A percentile compares a stretch with the other conserved stretches of the same genome.
Evolutionary conservation across 352 stramenopile species (phyloP).

Genomic region (Pythium myriotylum): DNA sequence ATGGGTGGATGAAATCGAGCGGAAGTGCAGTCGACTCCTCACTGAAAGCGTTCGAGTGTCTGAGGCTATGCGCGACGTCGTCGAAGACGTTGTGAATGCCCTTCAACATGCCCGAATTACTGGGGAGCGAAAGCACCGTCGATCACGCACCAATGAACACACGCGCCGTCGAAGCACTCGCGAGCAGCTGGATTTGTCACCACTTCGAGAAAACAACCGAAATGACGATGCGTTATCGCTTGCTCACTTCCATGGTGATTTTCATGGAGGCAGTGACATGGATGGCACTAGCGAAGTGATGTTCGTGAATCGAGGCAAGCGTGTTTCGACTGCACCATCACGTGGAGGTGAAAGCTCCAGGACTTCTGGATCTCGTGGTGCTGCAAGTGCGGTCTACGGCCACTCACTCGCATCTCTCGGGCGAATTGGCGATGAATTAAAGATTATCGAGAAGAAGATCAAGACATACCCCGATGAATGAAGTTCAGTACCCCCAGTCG

Average conservation of each 20-base stretch:
- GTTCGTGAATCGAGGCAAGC: constrained; percentile 42
- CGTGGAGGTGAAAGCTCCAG: constrained; percentile 28
- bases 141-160: constrained; percentile 26
- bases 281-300: constrained; percentile 27
- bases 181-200: constrained; percentile 9
- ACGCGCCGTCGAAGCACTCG: constrained; percentile 26
- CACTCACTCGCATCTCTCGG: constrained; percentile 59
- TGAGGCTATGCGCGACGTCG: constrained; percentile 51
- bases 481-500: neutral
- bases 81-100: constrained; percentile 46
- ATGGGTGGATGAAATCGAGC: constrained; percentile 65
- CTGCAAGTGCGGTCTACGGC: constrained; percentile 40
- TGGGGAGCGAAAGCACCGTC: constrained; percentile 38
- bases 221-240: constrained; percentile 27
- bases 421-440: constrained; percentile 63
- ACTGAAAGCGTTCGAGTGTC: constrained; percentile 60
- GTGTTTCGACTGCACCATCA: constrained; percentile 23
- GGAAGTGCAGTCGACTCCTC: constrained; percentile 53
- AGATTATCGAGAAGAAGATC: constrained; percentile 76
- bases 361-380: constrained; percentile 23
- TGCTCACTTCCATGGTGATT: constrained; percentile 28
- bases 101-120: constrained; percentile 49
- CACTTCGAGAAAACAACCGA: constrained; percentile 20
- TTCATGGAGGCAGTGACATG: neutral
- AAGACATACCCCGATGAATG: constrained; percentile 37